Evolutionary conservation across 352 stramenopile species (phyloP).

Genomic region (Heterotrichella gracilis): DNA sequence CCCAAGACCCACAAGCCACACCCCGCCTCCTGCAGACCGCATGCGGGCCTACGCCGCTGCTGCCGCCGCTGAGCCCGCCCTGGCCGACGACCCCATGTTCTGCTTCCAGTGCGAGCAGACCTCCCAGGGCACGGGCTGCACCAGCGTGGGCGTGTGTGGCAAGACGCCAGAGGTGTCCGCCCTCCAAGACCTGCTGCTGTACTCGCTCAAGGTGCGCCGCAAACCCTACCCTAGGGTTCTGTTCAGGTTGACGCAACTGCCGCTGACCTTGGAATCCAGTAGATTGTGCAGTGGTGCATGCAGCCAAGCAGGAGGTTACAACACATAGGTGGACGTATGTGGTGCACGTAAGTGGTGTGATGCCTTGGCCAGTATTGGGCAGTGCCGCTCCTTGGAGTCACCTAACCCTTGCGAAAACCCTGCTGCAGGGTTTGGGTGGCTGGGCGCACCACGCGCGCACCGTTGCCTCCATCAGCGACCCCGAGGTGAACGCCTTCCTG

Average conservation of each 20-base stretch:
- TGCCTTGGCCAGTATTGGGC: no score
- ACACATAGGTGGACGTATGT: background rate
- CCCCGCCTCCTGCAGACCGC: no score
- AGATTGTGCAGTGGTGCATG: slow-evolving; percentile 12
- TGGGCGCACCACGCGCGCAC: background rate
- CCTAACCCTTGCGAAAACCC: background rate
- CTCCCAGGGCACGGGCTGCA: slow-evolving; percentile 28
- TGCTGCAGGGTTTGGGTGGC: background rate
- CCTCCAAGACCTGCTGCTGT: slow-evolving; percentile 26
- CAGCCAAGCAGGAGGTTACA: slow-evolving; percentile 10
- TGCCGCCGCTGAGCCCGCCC: no score
- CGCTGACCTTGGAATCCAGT: background rate
- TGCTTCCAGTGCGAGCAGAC: slow-evolving; percentile 37
- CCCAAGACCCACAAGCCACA: no score
- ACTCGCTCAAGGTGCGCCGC: slow-evolving; percentile 16
- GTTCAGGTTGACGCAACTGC: no score
- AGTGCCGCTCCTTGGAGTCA: background rate
- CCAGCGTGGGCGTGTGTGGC: slow-evolving; percentile 29
- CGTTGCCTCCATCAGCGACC: background rate
- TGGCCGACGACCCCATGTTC: slow-evolving; percentile 29
- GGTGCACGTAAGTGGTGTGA: no score
- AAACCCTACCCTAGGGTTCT: no score
- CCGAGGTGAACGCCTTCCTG: slow-evolving; percentile 15
- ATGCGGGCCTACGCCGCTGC: no score
- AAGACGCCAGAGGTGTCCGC: slow-evolving; percentile 28